A percentile compares a stretch with the other conserved stretches of the same genome.
Evolutionary conservation across 192 early-diverging fungal species (phyloP).

Genomic region (Lobosporangium transversale): DNA sequence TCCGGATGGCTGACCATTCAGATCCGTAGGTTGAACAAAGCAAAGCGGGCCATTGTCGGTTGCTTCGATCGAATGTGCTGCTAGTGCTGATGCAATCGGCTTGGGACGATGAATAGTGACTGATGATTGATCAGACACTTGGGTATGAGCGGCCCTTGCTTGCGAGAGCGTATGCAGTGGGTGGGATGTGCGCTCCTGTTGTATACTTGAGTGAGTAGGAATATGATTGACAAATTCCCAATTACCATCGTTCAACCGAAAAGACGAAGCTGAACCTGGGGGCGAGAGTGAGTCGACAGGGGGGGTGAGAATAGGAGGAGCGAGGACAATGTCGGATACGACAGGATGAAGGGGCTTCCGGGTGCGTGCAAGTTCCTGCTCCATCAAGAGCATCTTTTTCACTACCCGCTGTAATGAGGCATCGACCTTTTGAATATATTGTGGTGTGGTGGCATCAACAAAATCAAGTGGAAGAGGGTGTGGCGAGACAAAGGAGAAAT

Average conservation of each 20-base stretch:
- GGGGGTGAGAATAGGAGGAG: slow-evolving; percentile 45
- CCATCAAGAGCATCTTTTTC: slow-evolving; percentile 41
- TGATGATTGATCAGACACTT: slow-evolving; percentile 8
- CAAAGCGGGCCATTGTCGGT: slow-evolving; percentile 11
- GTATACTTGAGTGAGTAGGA: slow-evolving; percentile 27
- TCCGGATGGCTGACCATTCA: slow-evolving; percentile 26
- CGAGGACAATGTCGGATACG: slow-evolving; percentile 26
- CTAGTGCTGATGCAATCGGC: slow-evolving; percentile 1
- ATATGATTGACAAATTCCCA: slow-evolving; percentile 47
- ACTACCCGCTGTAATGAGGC: slow-evolving; percentile 30
- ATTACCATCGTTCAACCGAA: slow-evolving; percentile 32
- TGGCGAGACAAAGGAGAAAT: slow-evolving; percentile 25
- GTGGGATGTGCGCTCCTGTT: slow-evolving; percentile 9
- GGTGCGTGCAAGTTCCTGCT: slow-evolving; percentile 32
- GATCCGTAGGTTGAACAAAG: slow-evolving; percentile 21
- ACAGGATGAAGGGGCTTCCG: slow-evolving; percentile 3
- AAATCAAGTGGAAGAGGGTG: slow-evolving; percentile 40
- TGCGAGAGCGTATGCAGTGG: slow-evolving; percentile 5
- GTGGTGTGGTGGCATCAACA: slow-evolving; percentile 41
- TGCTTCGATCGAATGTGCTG: slow-evolving; percentile 24
- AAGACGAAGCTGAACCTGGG: slow-evolving; percentile 21
- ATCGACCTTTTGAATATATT: slow-evolving; percentile 40
- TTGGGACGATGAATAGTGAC: not conserved
- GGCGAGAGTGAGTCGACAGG: slow-evolving; percentile 48
- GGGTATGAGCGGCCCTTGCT: slow-evolving; percentile 9